A percentile compares a stretch with the other conserved stretches of the same genome.
These are phyloP conservation scores for Hypoxylon rubiginosum DNA, from an alignment of 2,329 filamentous ascomycete species.

Conservation along the genomic window DNA sequence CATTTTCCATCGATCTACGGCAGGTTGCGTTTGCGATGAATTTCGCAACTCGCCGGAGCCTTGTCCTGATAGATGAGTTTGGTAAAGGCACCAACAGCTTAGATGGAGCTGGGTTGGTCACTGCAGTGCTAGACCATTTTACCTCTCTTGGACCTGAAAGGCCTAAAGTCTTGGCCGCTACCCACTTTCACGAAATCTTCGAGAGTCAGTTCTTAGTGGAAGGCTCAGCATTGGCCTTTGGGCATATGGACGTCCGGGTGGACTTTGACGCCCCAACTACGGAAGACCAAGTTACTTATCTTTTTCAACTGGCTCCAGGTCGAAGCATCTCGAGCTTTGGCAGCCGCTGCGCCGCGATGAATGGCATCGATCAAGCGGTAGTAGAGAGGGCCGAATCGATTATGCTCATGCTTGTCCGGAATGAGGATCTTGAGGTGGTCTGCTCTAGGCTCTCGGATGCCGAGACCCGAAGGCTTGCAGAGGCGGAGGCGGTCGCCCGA, in stretches of 20 bases:
- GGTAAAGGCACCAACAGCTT: conserved; percentile 72
- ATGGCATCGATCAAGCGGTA: conserved; percentile 80
- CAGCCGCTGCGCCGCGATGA: conserved; percentile 85
- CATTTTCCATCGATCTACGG: conserved; percentile 83
- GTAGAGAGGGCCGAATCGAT: conserved; percentile 83
- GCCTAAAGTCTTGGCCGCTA: conserved; percentile 72
- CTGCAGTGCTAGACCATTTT: conserved; percentile 70
- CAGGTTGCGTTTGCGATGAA: conserved; percentile 84
- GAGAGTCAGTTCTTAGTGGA: conserved; percentile 69
- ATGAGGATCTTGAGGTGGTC: conserved; percentile 80
- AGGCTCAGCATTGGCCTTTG: conserved; percentile 68
- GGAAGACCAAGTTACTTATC: conserved; percentile 77
- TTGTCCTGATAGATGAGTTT: conserved; percentile 95
- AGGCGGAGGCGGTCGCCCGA: conserved; percentile 73
- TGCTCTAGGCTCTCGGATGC: conserved; percentile 75
- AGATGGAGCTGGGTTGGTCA: conserved; percentile 71
- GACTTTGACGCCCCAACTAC: conserved; percentile 63
- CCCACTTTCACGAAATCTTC: conserved; percentile 80
- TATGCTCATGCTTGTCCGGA: conserved; percentile 74
- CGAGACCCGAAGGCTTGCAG: conserved; percentile 75
- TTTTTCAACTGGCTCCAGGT: conserved; percentile 78
- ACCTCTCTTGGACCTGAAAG: conserved; percentile 59
- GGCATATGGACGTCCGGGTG: conserved; percentile 79
- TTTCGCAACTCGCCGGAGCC: conserved; percentile 79
- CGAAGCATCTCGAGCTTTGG: conserved; percentile 87